Percentiles rank a stretch among this genome's conserved stretches.
phyloP scores from a whole-genome alignment of 495 filamentous ascomycete genomes.

The Umbilicaria muhlenbergii region DNA sequence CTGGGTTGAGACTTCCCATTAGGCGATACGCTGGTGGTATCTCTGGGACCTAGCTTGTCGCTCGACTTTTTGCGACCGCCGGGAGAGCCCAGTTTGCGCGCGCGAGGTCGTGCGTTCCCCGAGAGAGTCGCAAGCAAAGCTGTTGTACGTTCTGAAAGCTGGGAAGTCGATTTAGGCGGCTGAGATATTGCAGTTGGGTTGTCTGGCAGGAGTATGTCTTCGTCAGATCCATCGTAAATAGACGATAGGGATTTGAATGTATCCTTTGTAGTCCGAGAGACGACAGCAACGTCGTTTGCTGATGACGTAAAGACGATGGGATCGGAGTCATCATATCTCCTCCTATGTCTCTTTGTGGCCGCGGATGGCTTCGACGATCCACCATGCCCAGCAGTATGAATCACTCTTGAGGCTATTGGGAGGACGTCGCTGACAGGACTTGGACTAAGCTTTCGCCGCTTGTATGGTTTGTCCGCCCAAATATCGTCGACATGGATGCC shows the following conservation, averaged over 20 bases:
- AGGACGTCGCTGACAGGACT: slow-evolving; percentile 7
- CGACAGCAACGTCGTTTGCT: slow-evolving; percentile 10
- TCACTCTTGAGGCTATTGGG: slow-evolving; percentile 4
- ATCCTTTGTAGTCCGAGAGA: slow-evolving; percentile 4
- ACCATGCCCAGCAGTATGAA: slow-evolving; percentile 25
- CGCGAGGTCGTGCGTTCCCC: neutral
- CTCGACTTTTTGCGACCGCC: neutral
- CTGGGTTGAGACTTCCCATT: neutral
- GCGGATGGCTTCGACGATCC: neutral
- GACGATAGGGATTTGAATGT: neutral
- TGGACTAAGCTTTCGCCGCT: slow-evolving; percentile 27
- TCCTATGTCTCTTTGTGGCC: neutral
- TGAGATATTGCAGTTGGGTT: slow-evolving; percentile 4
- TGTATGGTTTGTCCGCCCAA: slow-evolving; percentile 19
- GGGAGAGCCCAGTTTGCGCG: neutral
- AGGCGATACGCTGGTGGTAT: too few species aligned
- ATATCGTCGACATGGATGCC: slow-evolving; percentile 21
- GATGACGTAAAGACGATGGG: slow-evolving; percentile 40
- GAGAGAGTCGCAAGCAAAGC: slow-evolving; percentile 21
- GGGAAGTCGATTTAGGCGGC: neutral
- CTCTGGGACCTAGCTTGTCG: neutral
- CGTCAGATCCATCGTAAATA: slow-evolving; percentile 26
- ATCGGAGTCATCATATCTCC: slow-evolving; percentile 26
- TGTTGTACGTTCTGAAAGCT: slow-evolving; percentile 19
- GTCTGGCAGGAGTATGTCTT: slow-evolving; percentile 13